These are phyloP conservation scores for Hippophae tibetana DNA, from an alignment of 306 rosid species.

Conservation along the genomic window DNA sequence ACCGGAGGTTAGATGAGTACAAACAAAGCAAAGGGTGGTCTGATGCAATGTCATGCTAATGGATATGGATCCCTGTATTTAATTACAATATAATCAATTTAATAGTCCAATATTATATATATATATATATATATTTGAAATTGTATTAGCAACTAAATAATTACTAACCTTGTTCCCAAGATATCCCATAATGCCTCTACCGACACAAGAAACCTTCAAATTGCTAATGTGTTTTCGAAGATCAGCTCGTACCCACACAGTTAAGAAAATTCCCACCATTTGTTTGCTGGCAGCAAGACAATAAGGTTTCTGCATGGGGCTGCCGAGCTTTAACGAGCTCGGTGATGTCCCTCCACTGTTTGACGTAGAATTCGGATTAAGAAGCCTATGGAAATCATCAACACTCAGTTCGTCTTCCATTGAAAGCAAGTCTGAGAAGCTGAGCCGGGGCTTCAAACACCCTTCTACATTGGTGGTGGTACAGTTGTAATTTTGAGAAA, in stretches of 20 bases:
- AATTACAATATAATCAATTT: background rate
- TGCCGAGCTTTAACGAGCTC: background rate
- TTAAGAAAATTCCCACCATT: slow-evolving; percentile 86
- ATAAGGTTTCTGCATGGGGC: slow-evolving; percentile 16
- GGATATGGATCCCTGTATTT: slow-evolving; percentile 67
- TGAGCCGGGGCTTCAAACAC: slow-evolving; percentile 26
- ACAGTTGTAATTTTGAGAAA: background rate
- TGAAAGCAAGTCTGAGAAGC: slow-evolving; percentile 42
- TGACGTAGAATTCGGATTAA: background rate
- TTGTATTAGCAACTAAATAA: background rate
- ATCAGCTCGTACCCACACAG: slow-evolving; percentile 60
- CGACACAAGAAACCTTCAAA: slow-evolving; percentile 62
- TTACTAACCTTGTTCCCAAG: slow-evolving; percentile 78
- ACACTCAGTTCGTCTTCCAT: slow-evolving; percentile 27
- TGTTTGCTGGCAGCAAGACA: slow-evolving; percentile 70
- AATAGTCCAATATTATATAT: too few species aligned
- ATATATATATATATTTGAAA: background rate
- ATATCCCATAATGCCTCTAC: slow-evolving; percentile 87
- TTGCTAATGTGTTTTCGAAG: slow-evolving; percentile 33
- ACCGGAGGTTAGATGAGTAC: slow-evolving; percentile 88
- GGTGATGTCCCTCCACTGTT: slow-evolving; percentile 21
- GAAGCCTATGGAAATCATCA: slow-evolving; percentile 4
- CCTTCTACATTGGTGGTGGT: slow-evolving; percentile 10
- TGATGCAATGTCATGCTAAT: slow-evolving; percentile 65
- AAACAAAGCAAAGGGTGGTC: slow-evolving; percentile 72